phyloP scores from a whole-genome alignment of 208 protist species.

The Leishmania guyanensis region DNA sequence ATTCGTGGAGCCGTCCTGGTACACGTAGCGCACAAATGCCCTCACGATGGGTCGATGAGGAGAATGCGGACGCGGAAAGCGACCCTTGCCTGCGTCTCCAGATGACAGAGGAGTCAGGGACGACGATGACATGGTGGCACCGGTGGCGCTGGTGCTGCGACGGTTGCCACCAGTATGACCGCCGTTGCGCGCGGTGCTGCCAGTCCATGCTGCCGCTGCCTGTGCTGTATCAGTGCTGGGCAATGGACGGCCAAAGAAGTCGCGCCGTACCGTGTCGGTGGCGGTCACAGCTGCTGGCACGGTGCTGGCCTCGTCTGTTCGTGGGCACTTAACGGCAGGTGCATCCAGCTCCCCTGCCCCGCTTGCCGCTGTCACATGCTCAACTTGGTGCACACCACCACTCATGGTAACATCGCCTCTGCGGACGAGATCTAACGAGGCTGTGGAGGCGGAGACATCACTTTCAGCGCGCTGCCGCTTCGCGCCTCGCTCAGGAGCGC shows the following conservation, averaged over 20 bases:
- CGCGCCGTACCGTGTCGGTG: slow-evolving; percentile 27
- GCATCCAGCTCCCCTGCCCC: background rate
- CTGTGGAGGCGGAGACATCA: background rate
- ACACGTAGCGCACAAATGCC: slow-evolving; percentile 52
- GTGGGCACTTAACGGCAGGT: background rate
- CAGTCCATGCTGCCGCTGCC: background rate
- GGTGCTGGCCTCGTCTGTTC: background rate
- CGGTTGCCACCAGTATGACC: background rate
- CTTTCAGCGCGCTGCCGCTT: slow-evolving; percentile 8
- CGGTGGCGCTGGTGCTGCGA: background rate
- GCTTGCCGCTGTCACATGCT: background rate
- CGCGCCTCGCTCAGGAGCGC: background rate
- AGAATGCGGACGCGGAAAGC: slow-evolving; percentile 9
- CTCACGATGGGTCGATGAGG: background rate
- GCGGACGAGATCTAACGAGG: too few species aligned
- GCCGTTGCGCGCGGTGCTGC: background rate
- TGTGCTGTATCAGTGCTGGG: background rate
- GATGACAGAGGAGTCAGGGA: slow-evolving; percentile 1
- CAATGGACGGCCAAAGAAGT: slow-evolving; percentile 80
- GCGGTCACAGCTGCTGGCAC: background rate
- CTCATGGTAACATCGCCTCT: background rate
- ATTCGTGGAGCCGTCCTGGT: slow-evolving; percentile 85
- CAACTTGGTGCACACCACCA: background rate
- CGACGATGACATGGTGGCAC: background rate
- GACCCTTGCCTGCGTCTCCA: background rate